phyloP scores from a whole-genome alignment of 306 rosid species.

The Senna tora region DNA sequence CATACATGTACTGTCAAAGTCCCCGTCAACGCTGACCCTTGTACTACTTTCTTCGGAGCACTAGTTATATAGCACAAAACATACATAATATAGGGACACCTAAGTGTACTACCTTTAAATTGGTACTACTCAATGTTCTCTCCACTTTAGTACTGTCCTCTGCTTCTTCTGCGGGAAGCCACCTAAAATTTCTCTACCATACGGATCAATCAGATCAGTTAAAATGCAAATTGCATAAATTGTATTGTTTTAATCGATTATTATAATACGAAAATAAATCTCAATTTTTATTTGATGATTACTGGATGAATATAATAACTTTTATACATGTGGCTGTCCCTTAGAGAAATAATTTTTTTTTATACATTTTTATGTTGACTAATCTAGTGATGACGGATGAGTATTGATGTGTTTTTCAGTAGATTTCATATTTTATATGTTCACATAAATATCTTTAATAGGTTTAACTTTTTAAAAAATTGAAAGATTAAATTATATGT shows the following conservation, averaged over 20 bases:
- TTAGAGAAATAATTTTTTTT: no score
- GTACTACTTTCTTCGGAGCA: constrained; percentile 40
- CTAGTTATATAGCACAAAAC: neutral
- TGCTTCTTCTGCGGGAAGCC: neutral
- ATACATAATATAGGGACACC: neutral
- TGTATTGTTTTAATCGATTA: no score
- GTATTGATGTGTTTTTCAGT: no score
- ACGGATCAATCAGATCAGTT: no score
- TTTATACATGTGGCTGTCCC: neutral
- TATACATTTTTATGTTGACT: no score
- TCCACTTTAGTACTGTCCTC: neutral
- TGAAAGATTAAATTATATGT: neutral
- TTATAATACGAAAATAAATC: no score
- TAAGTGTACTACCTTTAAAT: constrained; percentile 33
- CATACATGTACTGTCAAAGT: constrained; percentile 41
- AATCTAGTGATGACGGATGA: no score
- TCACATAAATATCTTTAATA: neutral
- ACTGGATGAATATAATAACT: no score
- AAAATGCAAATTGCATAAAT: no score
- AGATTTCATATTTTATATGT: no score
- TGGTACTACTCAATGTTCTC: constrained; percentile 14
- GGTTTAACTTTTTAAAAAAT: no score
- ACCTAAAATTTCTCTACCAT: neutral
- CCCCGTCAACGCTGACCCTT: constrained; percentile 12
- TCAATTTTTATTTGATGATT: no score